These are phyloP conservation scores for Massariosphaeria phaeospora DNA, from an alignment of 495 filamentous ascomycete species.

Conservation along the genomic window DNA sequence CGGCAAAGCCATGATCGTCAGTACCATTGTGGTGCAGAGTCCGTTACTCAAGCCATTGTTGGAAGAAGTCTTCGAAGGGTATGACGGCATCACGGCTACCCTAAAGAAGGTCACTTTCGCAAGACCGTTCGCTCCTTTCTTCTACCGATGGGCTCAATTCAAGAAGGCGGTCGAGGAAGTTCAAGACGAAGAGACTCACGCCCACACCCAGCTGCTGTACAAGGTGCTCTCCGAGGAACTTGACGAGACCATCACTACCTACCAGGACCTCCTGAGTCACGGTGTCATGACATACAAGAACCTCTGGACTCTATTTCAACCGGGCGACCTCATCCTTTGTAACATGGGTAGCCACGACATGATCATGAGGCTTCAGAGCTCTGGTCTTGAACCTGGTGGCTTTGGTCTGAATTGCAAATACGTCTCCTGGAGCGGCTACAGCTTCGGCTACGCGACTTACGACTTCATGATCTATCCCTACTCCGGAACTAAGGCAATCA, in stretches of 20 bases:
- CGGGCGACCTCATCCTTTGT: slow-evolving; percentile 42
- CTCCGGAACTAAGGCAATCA: slow-evolving; percentile 54
- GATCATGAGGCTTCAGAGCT: slow-evolving; percentile 39
- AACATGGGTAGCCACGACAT: slow-evolving; percentile 37
- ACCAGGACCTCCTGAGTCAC: slow-evolving; percentile 53
- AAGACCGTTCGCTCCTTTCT: slow-evolving; percentile 57
- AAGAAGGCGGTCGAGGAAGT: slow-evolving; percentile 36
- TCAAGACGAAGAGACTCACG: slow-evolving; percentile 45
- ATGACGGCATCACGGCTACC: slow-evolving; percentile 59
- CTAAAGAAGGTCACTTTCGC: slow-evolving; percentile 56
- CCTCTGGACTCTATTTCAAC: slow-evolving; percentile 53
- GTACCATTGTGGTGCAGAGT: slow-evolving; percentile 62
- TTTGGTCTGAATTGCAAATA: slow-evolving; percentile 40
- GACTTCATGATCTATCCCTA: slow-evolving; percentile 45
- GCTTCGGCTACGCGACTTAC: slow-evolving; percentile 49
- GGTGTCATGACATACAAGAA: slow-evolving; percentile 55
- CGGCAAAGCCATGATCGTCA: slow-evolving; percentile 45
- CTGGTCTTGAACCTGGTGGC: slow-evolving; percentile 32
- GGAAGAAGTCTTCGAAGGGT: slow-evolving; percentile 53
- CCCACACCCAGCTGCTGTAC: slow-evolving; percentile 54
- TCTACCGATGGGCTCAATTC: slow-evolving; percentile 61
- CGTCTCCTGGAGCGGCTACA: slow-evolving; percentile 55
- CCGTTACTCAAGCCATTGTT: slow-evolving; percentile 57
- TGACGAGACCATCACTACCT: slow-evolving; percentile 49
- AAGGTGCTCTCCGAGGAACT: slow-evolving; percentile 56